Base-by-base conservation (phyloP, 345 rosid genomes). In the Sisymbrium irio region DNA sequence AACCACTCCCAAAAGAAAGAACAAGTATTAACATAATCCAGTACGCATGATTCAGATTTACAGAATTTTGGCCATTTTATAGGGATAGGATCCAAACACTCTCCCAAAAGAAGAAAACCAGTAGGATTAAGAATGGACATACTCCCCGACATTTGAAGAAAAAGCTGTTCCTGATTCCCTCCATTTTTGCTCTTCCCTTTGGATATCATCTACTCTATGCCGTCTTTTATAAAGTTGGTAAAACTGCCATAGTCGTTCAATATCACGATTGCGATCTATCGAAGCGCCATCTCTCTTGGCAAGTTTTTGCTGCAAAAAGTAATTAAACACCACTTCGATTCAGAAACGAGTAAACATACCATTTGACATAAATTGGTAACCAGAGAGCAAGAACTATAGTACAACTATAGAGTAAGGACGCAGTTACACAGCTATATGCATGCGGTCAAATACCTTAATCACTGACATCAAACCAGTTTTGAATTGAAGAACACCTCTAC, bases 401-500 rank as follows among this genome's bases (percentile, higher is more conserved):
- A n/a, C n/a, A n/a, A n/a, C n/a, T n/a, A n/a, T n/a, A n/a, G n/a
- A n/a, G n/a, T n/a, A n/a, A n/a, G n/a, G n/a, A n/a, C n/a, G n/a
- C n/a, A n/a, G n/a, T n/a, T n/a, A n/a, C n/a, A n/a, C n/a, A n/a
- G n/a, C n/a, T n/a, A n/a, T n/a, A n/a, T n/a, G n/a, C n/a, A n/a
- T n/a, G n/a, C n/a, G n/a, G n/a, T n/a, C n/a, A n/a, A n/a, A n/a
- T 81, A 92, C 98, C 99, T 90, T 84, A 72, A 95, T 95, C 20
- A 95, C 82, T 30, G 97, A 95, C 94, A 80, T 84, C 86, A 95
- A 83, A 67, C 99, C 99, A 83, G 99, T 92, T 86, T 95, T 95
- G 83, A 95, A 95, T 73, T 95, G 99, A 71, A 95, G 96, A 73
- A 95, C 99, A 79, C 99, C 98, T 73, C 99, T 88, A 40, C 99